Evolutionary conservation across 352 stramenopile species (phyloP), one percentile per base, ranked within the genome.

Genomic region (Pythium phragmiticola): DNA sequence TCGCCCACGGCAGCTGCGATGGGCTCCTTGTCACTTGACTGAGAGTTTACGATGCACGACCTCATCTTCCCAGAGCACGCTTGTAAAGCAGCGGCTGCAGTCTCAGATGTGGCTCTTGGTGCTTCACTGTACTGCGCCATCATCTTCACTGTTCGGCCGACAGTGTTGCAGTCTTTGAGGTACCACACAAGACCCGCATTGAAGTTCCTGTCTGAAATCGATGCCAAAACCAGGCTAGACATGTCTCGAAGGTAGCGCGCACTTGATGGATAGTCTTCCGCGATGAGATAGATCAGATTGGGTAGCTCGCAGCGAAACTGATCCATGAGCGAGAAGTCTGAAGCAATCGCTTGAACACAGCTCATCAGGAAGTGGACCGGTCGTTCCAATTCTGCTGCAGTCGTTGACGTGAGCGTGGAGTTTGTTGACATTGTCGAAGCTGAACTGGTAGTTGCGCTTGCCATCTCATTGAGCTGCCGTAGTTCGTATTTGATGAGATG

Each of bases 131-230:
- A 80, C 14, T 62, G 72, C 0, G 64, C 52, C 53, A 94, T 82
- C 28, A 78, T 60, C 3, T 70, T 65, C 26, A 94, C 66, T 8
- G 73, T 78, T 42, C 74, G 77, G 7, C 70, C 65, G 26, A 94
- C 60, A 8, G 74, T 60, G 52, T 75, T 75, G 53, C 78, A 88
- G 49, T 92, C 84, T 48, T 90, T 74, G 17, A 94, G 64, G 50
- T 94, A 92, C 84, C 82, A 94, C 7, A 88, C 78, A 0, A 91
- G 59, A 3, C 71, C 82, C 8, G 84, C 77, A 50, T 81, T 94
- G 57, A 94, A 88, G 46, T 82, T 89, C 43, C 75, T 78, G 57
- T 88, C 76, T 0, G 76, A 59, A 1, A 90, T 61, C 0, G 72
- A 71, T 3, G 69, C 60, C 11, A 94, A 55, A 0, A 80, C 76